These are phyloP conservation scores for Rhazya stricta DNA, from an alignment of 257 asterid genomes.

Conservation along the genomic window DNA sequence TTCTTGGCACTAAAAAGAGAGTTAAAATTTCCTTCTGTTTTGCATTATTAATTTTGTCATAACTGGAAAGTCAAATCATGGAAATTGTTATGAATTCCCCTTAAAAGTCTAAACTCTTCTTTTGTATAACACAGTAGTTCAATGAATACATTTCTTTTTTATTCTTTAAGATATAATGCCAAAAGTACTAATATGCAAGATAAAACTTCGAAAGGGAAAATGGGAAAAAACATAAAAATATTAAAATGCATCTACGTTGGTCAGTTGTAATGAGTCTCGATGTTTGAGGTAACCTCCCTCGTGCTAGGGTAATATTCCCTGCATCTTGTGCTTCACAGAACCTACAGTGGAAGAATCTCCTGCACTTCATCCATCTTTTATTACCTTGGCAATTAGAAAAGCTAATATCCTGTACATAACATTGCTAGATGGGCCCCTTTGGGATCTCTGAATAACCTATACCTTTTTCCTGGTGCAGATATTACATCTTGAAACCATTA, in stretches of 20 bases:
- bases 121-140: neutral
- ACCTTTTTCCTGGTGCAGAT: conserved; percentile 4
- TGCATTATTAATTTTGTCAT: neutral
- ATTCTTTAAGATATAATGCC: neutral
- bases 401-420: neutral
- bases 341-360: neutral
- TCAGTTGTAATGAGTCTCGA: neutral
- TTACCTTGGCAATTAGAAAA: neutral
- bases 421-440: neutral
- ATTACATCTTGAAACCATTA: conserved; percentile 7
- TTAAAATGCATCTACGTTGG: neutral
- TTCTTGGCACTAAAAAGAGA: neutral
- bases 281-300: neutral
- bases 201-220: neutral
- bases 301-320: neutral
- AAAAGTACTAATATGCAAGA: neutral
- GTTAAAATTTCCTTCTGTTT: neutral
- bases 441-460: neutral
- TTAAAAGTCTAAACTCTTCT: neutral
- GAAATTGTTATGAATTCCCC: neutral
- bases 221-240: neutral
- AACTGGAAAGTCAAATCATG: neutral
- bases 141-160: neutral
- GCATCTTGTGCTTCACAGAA: neutral
- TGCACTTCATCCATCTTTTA: neutral